phyloP scores from a whole-genome alignment of 164 flowering plant species.

The Magnolia changhungtana region DNA sequence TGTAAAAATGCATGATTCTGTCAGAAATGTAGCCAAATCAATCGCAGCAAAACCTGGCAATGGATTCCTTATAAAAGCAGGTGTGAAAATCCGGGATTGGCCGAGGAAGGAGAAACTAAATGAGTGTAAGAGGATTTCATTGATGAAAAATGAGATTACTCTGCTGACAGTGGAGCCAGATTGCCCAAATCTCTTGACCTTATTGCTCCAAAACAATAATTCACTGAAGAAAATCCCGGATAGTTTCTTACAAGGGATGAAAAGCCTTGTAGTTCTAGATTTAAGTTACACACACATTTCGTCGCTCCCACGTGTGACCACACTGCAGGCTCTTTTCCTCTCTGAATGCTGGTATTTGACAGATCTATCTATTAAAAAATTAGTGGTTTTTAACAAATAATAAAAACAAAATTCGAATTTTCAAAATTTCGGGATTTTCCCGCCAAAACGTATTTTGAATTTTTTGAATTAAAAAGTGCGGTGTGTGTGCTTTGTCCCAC shows the following conservation, averaged over 20 bases:
- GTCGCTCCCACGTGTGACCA: background rate
- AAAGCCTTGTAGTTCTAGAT: background rate
- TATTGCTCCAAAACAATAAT: background rate
- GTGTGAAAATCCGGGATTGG: slow-evolving; percentile 3
- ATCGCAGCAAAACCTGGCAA: slow-evolving; percentile 7
- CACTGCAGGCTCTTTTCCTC: too few species aligned
- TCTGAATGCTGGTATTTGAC: background rate
- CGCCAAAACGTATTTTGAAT: too few species aligned
- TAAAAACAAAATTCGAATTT: too few species aligned
- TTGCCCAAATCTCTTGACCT: slow-evolving; percentile 7
- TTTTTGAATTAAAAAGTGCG: too few species aligned
- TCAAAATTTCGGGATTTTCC: too few species aligned
- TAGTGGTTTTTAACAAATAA: too few species aligned
- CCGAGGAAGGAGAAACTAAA: slow-evolving; percentile 9
- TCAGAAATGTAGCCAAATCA: slow-evolving; percentile 8
- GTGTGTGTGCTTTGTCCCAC: too few species aligned
- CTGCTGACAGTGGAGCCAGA: background rate
- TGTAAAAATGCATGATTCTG: slow-evolving; percentile 20
- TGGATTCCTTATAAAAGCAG: slow-evolving; percentile 3
- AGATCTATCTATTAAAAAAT: too few species aligned
- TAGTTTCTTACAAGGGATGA: background rate
- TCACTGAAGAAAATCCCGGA: background rate
- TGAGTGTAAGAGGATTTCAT: background rate
- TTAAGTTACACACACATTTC: background rate
- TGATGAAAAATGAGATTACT: background rate